Evolutionary conservation across 805 yeast genomes (phyloP).

Genomic region (Saturnispora zaruensis): DNA sequence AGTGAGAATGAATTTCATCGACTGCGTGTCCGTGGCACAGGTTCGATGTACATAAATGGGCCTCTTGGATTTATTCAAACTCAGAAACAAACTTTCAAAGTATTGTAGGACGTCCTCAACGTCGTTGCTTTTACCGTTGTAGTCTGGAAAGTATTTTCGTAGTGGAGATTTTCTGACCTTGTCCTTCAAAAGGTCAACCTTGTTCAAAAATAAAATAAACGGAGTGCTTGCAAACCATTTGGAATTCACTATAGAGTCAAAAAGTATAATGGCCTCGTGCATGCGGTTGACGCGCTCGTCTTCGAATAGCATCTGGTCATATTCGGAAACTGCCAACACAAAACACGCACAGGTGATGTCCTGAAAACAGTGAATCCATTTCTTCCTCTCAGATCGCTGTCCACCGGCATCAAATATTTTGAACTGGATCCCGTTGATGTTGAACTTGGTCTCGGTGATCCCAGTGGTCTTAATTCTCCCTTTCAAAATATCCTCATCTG

Average conservation of each 20-base stretch:
- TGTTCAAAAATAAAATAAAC: constrained; percentile 81
- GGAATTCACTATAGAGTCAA: constrained; percentile 77
- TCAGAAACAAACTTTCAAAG: constrained; percentile 59
- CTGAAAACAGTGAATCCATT: constrained; percentile 94
- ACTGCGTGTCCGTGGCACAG: constrained; percentile 86
- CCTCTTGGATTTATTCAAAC: constrained; percentile 51
- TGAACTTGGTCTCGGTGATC: constrained; percentile 77
- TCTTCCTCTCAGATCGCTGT: constrained; percentile 80
- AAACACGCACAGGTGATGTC: constrained; percentile 81
- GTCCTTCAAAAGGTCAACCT: constrained; percentile 69
- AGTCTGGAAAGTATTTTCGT: constrained; percentile 69
- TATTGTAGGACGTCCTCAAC: constrained; percentile 59
- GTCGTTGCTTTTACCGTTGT: constrained; percentile 54
- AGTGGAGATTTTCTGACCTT: constrained; percentile 64
- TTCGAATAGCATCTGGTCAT: constrained; percentile 85
- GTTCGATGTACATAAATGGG: constrained; percentile 90
- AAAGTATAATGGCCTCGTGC: constrained; percentile 80
- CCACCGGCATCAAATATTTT: constrained; percentile 95
- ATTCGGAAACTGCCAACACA: constrained; percentile 85
- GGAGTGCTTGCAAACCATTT: constrained; percentile 81
- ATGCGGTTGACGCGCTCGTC: constrained; percentile 84
- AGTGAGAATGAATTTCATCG: constrained; percentile 82
- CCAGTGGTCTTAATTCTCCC: constrained; percentile 96
- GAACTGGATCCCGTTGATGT: constrained; percentile 54
- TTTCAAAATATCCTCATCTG: constrained; percentile 74